phyloP scores from a whole-genome alignment of 2,329 filamentous ascomycete species.

The Colletotrichum lindemuthianum region DNA sequence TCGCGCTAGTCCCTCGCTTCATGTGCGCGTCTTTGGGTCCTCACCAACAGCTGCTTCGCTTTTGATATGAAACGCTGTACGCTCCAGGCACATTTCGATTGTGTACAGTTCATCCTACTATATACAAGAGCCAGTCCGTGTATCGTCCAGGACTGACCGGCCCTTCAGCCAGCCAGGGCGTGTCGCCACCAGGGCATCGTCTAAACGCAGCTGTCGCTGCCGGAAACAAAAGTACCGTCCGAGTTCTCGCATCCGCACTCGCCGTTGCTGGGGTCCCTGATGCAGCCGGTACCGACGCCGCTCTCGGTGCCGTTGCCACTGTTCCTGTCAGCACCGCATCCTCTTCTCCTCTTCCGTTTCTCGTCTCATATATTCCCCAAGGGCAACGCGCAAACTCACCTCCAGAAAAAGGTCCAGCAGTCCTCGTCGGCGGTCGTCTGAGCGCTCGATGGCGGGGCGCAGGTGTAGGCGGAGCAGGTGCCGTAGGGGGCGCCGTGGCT shows the following conservation, averaged over 20 bases:
- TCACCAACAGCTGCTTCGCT: no score
- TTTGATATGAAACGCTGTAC: no score
- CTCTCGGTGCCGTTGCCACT: slow-evolving; percentile 11
- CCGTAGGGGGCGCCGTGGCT: slow-evolving; percentile 30
- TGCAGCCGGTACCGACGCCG: slow-evolving; percentile 23
- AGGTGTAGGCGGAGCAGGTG: slow-evolving; percentile 32
- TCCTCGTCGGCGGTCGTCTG: slow-evolving; percentile 28
- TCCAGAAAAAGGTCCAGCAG: slow-evolving; percentile 35
- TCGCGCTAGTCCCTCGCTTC: no score
- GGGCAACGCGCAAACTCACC: slow-evolving; percentile 11
- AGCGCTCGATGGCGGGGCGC: slow-evolving; percentile 6
- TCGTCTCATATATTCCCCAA: background rate
- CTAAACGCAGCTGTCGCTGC: slow-evolving; percentile 19
- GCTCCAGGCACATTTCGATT: no score
- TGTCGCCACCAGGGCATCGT: no score
- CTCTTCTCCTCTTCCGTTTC: background rate
- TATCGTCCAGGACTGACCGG: no score
- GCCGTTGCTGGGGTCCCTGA: slow-evolving; percentile 33
- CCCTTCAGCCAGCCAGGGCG: no score
- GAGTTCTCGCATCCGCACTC: slow-evolving; percentile 34
- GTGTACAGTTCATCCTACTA: no score
- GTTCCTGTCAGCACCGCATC: background rate
- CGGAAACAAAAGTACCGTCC: slow-evolving; percentile 28
- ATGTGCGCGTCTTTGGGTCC: no score
- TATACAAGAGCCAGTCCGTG: no score